Base-by-base conservation (phyloP, 768 basidiomycete species). In the Fomitopsis serialis region DNA sequence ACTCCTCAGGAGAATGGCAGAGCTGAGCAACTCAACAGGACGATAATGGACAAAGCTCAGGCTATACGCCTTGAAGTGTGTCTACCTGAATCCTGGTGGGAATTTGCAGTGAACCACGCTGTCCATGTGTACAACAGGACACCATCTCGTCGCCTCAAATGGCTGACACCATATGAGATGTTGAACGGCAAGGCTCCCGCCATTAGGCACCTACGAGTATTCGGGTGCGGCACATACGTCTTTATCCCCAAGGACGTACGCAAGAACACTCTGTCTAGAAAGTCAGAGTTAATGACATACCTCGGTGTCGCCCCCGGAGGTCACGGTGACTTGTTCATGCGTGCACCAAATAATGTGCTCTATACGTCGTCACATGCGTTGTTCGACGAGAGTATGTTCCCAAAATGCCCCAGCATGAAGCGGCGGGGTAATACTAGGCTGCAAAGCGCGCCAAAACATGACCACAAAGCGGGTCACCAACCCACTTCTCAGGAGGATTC, bases 1-100 rank as follows among this genome's bases (percentile, higher is more conserved):
- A 65, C 59, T 0, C 68, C 69, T 2, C 59, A 72, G 35, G 66
- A 73, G 54, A 74, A 74, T 54, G 70, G 74, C 13, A 52, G 74
- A 13, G 69, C 73, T 0, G 72, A 77, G 52, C 54, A 65, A 3
- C 61, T 68, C 25, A 75, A 71, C 34, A 56, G 69, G 1, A 67
- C 62, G 0, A 32, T 70, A 1, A 10, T 68, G 4, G 67, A 74
- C 24, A 56, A 62, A 11, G 63, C 66, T 9, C 57, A 63, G 1
- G 70, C 74, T 0, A 63, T 74, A 62, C 57, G 67, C 0, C 61
- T 65, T 45, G 56, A 56, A 5, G 56, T 57, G 1, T 59, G 60
- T 9, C 46, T 74, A 0, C 70, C 68, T 1, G 63, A 61, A 15
- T 63, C 56, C 34, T 61, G 75, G 12, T 76, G 73, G 70, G 66